phyloP scores from a whole-genome alignment of 31 red algal genomes.

The Bonnemaisonia californica region DNA sequence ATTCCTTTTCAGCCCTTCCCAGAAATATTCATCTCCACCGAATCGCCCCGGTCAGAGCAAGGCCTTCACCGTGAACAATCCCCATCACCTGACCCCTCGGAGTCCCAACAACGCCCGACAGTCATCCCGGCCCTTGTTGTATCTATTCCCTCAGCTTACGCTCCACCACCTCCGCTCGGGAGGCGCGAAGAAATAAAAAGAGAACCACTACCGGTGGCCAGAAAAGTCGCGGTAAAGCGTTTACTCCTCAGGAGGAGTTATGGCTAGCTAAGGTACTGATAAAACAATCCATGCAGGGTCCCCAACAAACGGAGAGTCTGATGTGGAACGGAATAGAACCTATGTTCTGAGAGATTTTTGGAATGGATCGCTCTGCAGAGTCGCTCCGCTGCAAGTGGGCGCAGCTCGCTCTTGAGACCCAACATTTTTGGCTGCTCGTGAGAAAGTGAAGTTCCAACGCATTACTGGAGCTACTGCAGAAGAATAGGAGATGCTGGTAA shows the following conservation, averaged over 20 bases:
- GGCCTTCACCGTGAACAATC: no score
- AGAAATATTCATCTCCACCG: no score
- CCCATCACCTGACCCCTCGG: no score
- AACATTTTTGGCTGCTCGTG: constrained; percentile 1
- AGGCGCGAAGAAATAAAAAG: no score
- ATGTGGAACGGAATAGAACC: background rate
- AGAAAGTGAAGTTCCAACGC: background rate
- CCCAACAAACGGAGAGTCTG: background rate
- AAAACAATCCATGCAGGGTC: constrained; percentile 6
- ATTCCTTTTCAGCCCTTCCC: no score
- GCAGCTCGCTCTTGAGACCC: background rate
- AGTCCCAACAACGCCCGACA: no score
- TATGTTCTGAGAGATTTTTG: background rate
- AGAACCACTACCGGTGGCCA: background rate
- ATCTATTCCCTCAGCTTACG: no score
- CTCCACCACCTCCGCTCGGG: no score
- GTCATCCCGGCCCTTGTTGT: no score
- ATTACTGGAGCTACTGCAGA: background rate
- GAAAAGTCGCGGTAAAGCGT: background rate
- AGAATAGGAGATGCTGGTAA: background rate
- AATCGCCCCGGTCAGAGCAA: no score
- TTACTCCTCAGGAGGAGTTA: background rate
- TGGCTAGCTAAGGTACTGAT: constrained; percentile 15
- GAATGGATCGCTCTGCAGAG: background rate
- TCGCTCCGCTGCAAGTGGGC: background rate